Percentiles rank a stretch among this genome's conserved stretches.
Evolutionary conservation across 257 asterid genomes (phyloP).

Genomic region (Solanum virginianum): DNA sequence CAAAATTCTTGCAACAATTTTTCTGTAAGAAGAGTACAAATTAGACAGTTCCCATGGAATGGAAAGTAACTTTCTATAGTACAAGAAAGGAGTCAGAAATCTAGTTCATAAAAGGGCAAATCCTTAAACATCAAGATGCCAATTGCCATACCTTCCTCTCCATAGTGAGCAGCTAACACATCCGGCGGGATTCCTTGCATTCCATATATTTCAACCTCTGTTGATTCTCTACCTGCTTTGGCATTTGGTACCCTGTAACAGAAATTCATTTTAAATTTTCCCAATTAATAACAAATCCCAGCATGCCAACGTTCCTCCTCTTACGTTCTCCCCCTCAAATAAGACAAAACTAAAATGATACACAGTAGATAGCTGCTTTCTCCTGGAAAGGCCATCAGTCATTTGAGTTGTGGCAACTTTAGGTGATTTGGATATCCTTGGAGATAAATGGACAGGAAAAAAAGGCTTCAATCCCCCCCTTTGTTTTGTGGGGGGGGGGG

Average conservation of each 20-base stretch:
- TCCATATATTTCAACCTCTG: slow-evolving; percentile 92
- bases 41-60: background rate
- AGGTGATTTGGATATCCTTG: background rate
- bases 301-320: background rate
- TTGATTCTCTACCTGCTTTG: slow-evolving; percentile 80
- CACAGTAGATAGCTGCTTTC: background rate
- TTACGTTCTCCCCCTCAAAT: background rate
- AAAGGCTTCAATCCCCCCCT: background rate
- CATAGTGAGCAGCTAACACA: slow-evolving; percentile 77
- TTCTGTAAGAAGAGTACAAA: background rate
- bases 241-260: slow-evolving; percentile 85
- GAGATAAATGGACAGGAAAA: background rate
- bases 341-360: background rate
- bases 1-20: background rate
- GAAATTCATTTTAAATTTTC: background rate
- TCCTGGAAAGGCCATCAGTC: background rate
- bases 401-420: background rate
- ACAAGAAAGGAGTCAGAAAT: background rate
- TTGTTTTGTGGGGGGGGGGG: no score
- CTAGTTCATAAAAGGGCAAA: background rate
- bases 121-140: background rate
- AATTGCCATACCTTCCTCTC: slow-evolving; percentile 63
- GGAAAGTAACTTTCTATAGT: background rate
- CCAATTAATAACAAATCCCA: background rate
- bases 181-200: slow-evolving; percentile 97